These are phyloP conservation scores for Rosellinia necatrix DNA, from an alignment of 2,329 filamentous ascomycete species.

Conservation along the genomic window DNA sequence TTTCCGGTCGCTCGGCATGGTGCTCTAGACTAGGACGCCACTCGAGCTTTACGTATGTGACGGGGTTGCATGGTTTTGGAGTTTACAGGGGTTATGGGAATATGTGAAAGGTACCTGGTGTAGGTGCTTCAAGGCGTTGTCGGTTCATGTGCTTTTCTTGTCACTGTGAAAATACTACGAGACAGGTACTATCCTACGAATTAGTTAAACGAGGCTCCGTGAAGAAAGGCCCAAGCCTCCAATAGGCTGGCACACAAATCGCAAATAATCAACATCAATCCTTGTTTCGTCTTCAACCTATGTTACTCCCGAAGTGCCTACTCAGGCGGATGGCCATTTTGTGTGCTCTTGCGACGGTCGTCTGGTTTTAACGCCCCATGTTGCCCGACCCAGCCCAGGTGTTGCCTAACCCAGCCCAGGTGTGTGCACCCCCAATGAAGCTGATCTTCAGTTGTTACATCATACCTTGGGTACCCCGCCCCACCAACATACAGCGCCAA, in stretches of 20 bases:
- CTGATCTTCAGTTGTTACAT: background rate
- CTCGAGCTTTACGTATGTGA: conserved; percentile 4
- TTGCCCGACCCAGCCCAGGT: too few species aligned
- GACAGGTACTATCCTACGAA: too few species aligned
- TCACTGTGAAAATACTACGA: background rate
- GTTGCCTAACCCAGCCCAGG: too few species aligned
- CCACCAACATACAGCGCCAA: conserved; percentile 9
- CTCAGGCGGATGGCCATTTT: too few species aligned
- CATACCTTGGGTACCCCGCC: background rate
- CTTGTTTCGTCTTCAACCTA: too few species aligned
- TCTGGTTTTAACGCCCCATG: too few species aligned
- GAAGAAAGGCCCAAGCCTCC: background rate
- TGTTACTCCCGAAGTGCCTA: too few species aligned
- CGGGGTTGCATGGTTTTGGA: conserved; percentile 8
- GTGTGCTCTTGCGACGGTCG: too few species aligned
- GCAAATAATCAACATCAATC: too few species aligned
- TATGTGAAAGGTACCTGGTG: conserved; percentile 8
- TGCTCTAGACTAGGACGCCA: conserved; percentile 7
- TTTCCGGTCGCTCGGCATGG: conserved; percentile 2
- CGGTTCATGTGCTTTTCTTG: background rate
- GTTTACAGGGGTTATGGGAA: conserved; percentile 12
- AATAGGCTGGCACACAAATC: background rate
- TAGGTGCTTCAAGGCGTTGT: background rate
- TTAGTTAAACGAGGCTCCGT: background rate
- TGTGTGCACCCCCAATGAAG: too few species aligned